A percentile compares a stretch with the other conserved stretches of the same genome.
Evolutionary conservation across 495 filamentous ascomycete species (phyloP).

Genomic region (Talaromyces ruber): DNA sequence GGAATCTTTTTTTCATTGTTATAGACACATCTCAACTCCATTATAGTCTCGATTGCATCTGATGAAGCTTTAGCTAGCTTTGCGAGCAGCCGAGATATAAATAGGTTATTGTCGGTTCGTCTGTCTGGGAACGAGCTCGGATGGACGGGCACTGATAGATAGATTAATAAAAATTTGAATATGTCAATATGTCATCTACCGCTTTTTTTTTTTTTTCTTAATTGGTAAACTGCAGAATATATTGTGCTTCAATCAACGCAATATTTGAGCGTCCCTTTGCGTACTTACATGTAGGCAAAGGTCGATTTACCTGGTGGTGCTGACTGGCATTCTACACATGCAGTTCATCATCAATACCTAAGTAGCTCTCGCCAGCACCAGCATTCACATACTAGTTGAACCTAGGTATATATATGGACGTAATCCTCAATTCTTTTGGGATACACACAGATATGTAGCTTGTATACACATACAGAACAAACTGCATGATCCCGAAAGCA

Average conservation of each 20-base stretch:
- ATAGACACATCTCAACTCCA: slow-evolving; percentile 34
- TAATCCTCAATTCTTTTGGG: too few relatives aligned
- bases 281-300: too few relatives aligned
- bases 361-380: too few relatives aligned
- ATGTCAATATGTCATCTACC: background rate
- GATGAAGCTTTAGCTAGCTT: background rate
- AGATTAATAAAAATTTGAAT: background rate
- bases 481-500: background rate
- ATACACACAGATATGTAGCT: background rate
- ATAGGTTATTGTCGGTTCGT: background rate
- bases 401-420: too few relatives aligned
- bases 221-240: too few relatives aligned
- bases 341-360: too few relatives aligned
- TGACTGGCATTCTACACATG: too few relatives aligned
- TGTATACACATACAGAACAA: background rate
- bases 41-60: background rate
- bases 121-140: background rate
- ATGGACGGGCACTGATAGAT: background rate
- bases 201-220: too few relatives aligned
- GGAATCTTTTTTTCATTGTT: slow-evolving; percentile 14
- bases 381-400: too few relatives aligned
- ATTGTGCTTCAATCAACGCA: too few relatives aligned
- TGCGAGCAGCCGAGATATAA: background rate
- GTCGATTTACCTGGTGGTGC: background rate
- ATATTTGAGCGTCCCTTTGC: too few relatives aligned